Evolutionary conservation across 352 stramenopile genomes (phyloP), one percentile per base, ranked within the genome.

Genomic region (Saprolegnia parasitica): DNA sequence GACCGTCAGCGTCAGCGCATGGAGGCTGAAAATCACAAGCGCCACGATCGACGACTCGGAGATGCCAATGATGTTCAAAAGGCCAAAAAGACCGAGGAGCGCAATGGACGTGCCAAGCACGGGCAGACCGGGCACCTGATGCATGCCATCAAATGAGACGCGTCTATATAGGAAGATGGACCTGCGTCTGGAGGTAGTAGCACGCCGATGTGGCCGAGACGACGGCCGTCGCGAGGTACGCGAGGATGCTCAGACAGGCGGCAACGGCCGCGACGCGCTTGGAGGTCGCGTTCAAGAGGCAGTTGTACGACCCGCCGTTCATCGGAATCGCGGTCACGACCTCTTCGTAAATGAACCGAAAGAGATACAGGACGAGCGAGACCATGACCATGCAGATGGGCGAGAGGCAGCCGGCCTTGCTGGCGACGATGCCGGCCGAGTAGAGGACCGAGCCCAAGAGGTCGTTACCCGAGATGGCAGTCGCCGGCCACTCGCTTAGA

Each of bases 221-320:
- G 11, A 90, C 82, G 0, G 86, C 91, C 0, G 91, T 97, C 5
- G 91, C 90, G 50, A 96, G 78, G 75, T 97, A 97, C 37, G 87
- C 93, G 67, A 97, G 93, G 64, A 97, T 90, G 6, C 88, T 87
- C 39, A 97, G 82, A 0, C 87, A 90, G 6, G 91, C 90, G 9
- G 91, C 91, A 5, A 96, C 78, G 0, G 88, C 87, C 21, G 91
- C 91, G 37, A 90, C 83, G 65, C 81, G 76, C 77, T 97, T 97
- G 52, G 81, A 93, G n/a, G 90, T 97, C 16, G 88, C 93, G 73
- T 97, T 97, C 20, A 97, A 79, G 32, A 97, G 74, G 20, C 96
- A 81, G 64, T 97, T 97, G 75, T 97, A 97, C 8, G 88, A 93
- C 9, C 90, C 91, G 29, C 91, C 91, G 67, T 97, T 97, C 42